Conservation (phyloP, 768 basidiomycete genomes). For the Suillus spraguei region DNA sequence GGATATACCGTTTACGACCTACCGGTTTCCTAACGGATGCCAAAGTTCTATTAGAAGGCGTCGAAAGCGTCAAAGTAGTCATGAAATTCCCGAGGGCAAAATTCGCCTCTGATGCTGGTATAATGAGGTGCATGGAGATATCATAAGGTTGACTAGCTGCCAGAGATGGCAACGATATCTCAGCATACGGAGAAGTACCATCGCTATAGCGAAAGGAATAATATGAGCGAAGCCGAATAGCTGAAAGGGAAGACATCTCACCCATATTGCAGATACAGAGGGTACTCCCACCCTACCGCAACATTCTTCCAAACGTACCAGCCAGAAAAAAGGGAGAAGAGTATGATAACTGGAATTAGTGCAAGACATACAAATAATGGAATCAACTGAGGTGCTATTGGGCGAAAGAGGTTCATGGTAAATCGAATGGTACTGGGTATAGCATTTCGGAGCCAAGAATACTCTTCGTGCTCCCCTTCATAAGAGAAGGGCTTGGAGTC, state of each 20-base stretch:
- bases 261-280: conserved; percentile 82
- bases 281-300: conserved; percentile 70
- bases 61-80: conserved; percentile 62
- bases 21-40: conserved; percentile 65
- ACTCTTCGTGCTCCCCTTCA: background rate
- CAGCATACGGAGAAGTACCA: conserved; percentile 64
- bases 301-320: conserved; percentile 74
- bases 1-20: conserved; percentile 29
- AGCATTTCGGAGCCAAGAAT: background rate
- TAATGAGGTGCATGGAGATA: conserved; percentile 62
- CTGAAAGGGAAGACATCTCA: conserved; percentile 35
- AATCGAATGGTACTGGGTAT: conserved; percentile 24
- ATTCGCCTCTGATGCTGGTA: conserved; percentile 71
- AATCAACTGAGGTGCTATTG: conserved; percentile 63
- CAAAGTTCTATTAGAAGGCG: conserved; percentile 65
- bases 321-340: conserved; percentile 68
- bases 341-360: conserved; percentile 61
- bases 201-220: conserved; percentile 46
- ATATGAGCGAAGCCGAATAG: background rate
- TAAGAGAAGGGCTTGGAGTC: conserved; percentile 3
- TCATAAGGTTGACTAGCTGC: conserved; percentile 72
- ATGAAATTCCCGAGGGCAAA: conserved; percentile 85
- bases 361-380: conserved; percentile 62
- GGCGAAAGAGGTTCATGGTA: conserved; percentile 42
- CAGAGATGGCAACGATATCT: conserved; percentile 51